A percentile compares a stretch with the other conserved stretches of the same genome.
Conservation (phyloP, 1,139 yeast species). For the Eremothecium cymbalariae region DNA sequence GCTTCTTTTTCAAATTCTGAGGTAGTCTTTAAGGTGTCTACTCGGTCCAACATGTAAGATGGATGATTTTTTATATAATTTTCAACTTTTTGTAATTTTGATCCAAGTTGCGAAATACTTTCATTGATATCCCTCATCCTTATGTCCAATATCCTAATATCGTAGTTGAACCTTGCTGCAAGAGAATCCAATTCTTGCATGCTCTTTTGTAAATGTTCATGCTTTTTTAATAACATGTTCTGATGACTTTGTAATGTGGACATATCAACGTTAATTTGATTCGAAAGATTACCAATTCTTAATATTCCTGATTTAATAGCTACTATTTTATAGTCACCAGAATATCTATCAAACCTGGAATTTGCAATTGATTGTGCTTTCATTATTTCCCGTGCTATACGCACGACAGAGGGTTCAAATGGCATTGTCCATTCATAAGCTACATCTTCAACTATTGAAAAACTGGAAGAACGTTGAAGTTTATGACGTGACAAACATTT, state of each 20-base stretch:
- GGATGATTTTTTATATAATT: background rate
- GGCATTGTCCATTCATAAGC: conserved; percentile 32
- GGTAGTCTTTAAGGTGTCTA: background rate
- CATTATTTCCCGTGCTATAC: conserved; percentile 27
- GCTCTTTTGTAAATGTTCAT: conserved; percentile 39
- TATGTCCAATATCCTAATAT: conserved; percentile 60
- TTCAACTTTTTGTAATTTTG: conserved; percentile 36
- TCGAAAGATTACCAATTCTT: conserved; percentile 1
- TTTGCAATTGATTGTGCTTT: background rate
- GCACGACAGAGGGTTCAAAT: conserved; percentile 29
- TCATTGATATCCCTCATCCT: conserved; percentile 79
- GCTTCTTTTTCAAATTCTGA: background rate
- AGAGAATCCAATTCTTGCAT: conserved; percentile 58
- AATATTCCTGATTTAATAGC: conserved; percentile 13
- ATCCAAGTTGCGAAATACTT: conserved; percentile 46
- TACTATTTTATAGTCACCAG: background rate
- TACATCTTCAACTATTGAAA: conserved; percentile 39
- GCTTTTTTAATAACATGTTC: conserved; percentile 29
- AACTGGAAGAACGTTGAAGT: conserved; percentile 29
- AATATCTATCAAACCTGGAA: background rate
- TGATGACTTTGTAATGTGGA: conserved; percentile 28
- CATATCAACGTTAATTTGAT: conserved; percentile 3
- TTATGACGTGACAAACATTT: conserved; percentile 7
- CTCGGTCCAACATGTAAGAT: background rate
- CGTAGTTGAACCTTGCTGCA: conserved; percentile 73